phyloP scores from a whole-genome alignment of 2,329 filamentous ascomycete genomes.

The Ophiocordyceps unilateralis region DNA sequence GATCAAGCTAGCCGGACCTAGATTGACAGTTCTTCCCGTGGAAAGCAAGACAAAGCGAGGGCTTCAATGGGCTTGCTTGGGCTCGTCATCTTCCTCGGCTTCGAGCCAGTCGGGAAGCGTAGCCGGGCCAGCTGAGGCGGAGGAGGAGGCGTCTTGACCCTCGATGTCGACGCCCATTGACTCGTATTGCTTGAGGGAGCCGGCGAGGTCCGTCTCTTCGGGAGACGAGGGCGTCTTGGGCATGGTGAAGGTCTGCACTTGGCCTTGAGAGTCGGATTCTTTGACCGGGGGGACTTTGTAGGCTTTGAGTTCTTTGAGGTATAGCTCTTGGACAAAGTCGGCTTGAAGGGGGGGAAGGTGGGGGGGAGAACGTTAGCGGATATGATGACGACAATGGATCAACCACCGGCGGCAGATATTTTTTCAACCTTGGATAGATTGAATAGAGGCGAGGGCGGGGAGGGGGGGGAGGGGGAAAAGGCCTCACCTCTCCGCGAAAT shows the following conservation, averaged over 20 bases:
- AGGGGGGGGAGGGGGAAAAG: neutral
- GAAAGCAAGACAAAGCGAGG: no score
- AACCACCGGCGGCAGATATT: no score
- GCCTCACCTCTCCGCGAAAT: conserved; percentile 43
- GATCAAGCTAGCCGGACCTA: no score
- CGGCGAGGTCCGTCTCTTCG: conserved; percentile 85
- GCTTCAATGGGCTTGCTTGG: neutral
- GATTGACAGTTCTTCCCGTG: no score
- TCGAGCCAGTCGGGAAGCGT: conserved; percentile 62
- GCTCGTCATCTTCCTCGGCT: conserved; percentile 46
- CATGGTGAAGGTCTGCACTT: conserved; percentile 72
- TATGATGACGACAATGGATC: no score
- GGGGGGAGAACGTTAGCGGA: no score
- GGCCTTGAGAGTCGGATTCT: conserved; percentile 70
- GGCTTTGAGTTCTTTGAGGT: conserved; percentile 86
- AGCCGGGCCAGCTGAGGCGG: conserved; percentile 34
- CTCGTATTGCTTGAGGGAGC: conserved; percentile 89
- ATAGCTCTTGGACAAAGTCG: conserved; percentile 95
- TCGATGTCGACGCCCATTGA: conserved; percentile 86
- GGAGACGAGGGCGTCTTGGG: conserved; percentile 75
- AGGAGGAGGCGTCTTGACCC: conserved; percentile 55
- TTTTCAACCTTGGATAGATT: conserved; percentile 30
- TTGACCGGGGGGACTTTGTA: conserved; percentile 82
- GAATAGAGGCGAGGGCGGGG: neutral
- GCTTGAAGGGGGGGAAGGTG: conserved; percentile 31